Conservation (phyloP, 345 rosid genomes). For the Limnanthes douglasii region DNA sequence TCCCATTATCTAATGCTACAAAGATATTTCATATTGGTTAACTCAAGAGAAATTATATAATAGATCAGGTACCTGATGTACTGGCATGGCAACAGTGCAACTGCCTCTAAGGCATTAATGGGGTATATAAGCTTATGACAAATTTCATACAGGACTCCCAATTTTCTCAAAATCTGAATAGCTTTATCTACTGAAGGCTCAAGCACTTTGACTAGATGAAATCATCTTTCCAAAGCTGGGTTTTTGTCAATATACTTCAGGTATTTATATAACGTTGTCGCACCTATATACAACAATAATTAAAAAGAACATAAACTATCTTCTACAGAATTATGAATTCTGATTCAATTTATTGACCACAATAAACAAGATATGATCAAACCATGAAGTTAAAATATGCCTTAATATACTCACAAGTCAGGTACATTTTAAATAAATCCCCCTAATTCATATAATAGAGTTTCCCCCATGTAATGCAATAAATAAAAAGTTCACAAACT, state of each 20-base stretch:
- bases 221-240: conserved; percentile 94
- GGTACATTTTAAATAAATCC: no score
- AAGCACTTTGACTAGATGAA: conserved; percentile 99
- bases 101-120: conserved; percentile 72
- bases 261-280: conserved; percentile 93
- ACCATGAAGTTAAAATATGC: no score
- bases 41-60: conserved; percentile 3
- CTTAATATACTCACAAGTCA: no score
- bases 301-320: no score
- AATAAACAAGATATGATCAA: no score
- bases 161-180: conserved; percentile 77
- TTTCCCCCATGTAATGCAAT: no score
- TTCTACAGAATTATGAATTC: no score
- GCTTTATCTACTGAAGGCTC: conserved; percentile 95
- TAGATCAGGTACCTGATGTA: conserved; percentile 58
- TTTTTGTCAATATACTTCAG: conserved; percentile 98
- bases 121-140: conserved; percentile 97
- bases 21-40: neutral
- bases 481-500: no score
- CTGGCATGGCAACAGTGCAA: conserved; percentile 88
- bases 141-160: conserved; percentile 91
- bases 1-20: neutral
- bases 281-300: conserved; percentile 97
- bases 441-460: no score
- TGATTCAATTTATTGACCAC: no score